Evolutionary conservation across 2,329 filamentous ascomycete genomes (phyloP).

Genomic region (Teratosphaeria viscida): DNA sequence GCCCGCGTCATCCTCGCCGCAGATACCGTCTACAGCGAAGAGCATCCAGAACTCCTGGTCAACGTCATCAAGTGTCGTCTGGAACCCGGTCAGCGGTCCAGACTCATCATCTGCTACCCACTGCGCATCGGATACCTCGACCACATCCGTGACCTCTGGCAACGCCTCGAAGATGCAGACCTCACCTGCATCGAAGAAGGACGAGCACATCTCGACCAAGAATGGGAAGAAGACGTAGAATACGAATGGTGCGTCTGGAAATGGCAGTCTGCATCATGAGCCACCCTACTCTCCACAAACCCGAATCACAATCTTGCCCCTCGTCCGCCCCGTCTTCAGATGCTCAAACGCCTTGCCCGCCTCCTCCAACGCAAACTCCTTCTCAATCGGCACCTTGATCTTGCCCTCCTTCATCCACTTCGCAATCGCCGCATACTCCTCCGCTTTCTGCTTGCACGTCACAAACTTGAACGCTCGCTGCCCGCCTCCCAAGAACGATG

Average conservation of each 20-base stretch:
- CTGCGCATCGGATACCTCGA: constrained; percentile 34
- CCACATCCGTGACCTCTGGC: constrained; percentile 33
- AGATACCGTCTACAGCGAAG: constrained; percentile 33
- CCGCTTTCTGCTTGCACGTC: constrained; percentile 28
- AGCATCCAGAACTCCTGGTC: constrained; percentile 30
- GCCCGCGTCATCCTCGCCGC: constrained; percentile 32
- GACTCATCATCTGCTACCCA: constrained; percentile 31
- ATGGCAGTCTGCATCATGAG: constrained; percentile 17
- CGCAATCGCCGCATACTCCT: constrained; percentile 41
- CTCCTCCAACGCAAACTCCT: constrained; percentile 46
- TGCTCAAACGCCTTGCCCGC: constrained; percentile 48
- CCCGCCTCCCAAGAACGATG: constrained; percentile 40
- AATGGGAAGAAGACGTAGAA: constrained; percentile 28
- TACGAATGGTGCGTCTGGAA: constrained; percentile 31
- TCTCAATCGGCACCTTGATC: constrained; percentile 46
- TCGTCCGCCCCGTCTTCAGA: constrained; percentile 45
- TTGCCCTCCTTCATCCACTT: constrained; percentile 49
- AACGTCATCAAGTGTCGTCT: constrained; percentile 29
- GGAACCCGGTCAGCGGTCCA: constrained; percentile 15
- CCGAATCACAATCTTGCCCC: constrained; percentile 48
- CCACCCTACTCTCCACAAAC: constrained; percentile 3
- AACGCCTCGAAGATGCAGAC: constrained; percentile 27
- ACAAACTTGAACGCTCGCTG: constrained; percentile 34
- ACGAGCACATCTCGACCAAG: constrained; percentile 18
- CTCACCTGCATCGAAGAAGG: constrained; percentile 28